Base-by-base conservation (phyloP, 768 basidiomycete species). In the Inosperma sp. region DNA sequence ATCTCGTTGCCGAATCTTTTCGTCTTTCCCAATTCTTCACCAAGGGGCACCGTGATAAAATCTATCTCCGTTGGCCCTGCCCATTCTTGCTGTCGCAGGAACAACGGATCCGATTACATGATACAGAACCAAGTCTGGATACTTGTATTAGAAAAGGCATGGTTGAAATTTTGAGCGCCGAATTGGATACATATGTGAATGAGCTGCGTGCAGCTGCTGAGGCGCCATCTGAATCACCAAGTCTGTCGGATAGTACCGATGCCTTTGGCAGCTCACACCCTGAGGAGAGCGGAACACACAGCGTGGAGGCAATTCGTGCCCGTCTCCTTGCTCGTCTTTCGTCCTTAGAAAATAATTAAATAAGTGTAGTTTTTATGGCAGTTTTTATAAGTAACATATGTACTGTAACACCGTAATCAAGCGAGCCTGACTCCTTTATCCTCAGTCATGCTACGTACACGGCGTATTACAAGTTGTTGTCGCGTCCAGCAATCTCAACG, bases 11-110 rank as follows among this genome's bases (percentile, higher is more conserved):
- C 22, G 36, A 2, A 49, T 40, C 36, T 17, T 17, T 29, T 49
- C 36, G 27, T 40, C 36, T 29, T 40, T 36, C 48, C 13, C 48
- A 29, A 7, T 49, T 49, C 48, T 49, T 49, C 48, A 49, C 36
- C 26, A 49, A 19, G 26, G 48, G 25, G 25, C 39, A 25, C 26
- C 48, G 29, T 36, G 39, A 40, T 19, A 40, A 41, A 33, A 10
- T 49, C 26, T 21, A 21, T 49, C 48, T 40, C 48, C 39, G n/a
- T 22, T 49, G 48, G 48, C 14, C 35, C 29, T 49, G 48, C 26
- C 48, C 48, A 39, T 40, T 19, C 48, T 26, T 49, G 26, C 48
- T 49, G 36, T 40, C 48, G 29, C 8, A 7, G 19, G 36, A 1
- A 29, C 10, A 37, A 21, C 29, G 12, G n/a, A 49, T 39, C 26